Evolutionary conservation across 2,329 filamentous ascomycete species (phyloP), one percentile per base, ranked within the genome.

Genomic region (Diaporthe aspalathi): DNA sequence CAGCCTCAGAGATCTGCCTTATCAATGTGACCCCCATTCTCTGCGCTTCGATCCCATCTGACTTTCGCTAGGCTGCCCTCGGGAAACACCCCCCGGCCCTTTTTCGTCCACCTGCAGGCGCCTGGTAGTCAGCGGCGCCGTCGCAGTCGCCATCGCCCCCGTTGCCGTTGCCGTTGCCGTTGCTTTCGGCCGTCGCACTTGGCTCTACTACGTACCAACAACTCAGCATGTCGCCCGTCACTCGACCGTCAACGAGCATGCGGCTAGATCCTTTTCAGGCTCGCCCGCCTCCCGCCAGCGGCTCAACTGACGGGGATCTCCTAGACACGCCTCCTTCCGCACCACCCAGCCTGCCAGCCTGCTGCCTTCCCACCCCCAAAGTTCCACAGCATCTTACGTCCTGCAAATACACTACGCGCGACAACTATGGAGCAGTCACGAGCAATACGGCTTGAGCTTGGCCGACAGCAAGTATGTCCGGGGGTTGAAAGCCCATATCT

Each of bases 1-100:
- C 45, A 70, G 49, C 68, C 68, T 66, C 57, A 50, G n/a, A 27
- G 43, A 68, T 53, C 67, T 63, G 57, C 49, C 68, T 70, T 66
- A 70, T 70, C 68, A 66, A 66, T 29, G 56, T 65, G 49, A 43
- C 56, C 57, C 29, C 67, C 53, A 49, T 49, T 38, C 53, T 49
- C 35, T 50, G 53, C 53, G 12, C 49, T 50, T 24, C 20, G 16
- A 50, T 50, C 24, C 49, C 38, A 47, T 68, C 50, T 35, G 45
- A 49, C 66, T 68, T 57, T 49, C 27, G 40, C 52, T 49, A 38
- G 50, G 52, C 27, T 32, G 65, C n/a, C 65, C 65, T 56, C 65
- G 29, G 38, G 38, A 47, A 17, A 5, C 1, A 32, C 12, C 29
- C 43, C 60, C 57, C 60, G 60, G 20, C 27, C 43, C 60, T 63